A percentile compares a stretch with the other conserved stretches of the same genome.
These are phyloP conservation scores for Agrocybe chaxingu DNA, from an alignment of 768 basidiomycete species.

Conservation along the genomic window DNA sequence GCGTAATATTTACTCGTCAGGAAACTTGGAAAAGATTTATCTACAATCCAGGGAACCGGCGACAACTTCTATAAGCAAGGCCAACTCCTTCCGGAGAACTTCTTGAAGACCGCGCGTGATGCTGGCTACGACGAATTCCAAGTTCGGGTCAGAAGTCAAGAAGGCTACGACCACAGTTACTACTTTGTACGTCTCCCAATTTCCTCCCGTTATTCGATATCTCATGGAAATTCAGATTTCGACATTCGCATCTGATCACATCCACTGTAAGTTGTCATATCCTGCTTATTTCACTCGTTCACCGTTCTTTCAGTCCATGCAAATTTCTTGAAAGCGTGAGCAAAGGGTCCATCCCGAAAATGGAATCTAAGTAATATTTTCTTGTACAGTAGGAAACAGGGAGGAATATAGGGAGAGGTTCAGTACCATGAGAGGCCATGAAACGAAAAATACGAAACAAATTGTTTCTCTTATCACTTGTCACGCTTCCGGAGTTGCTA, in stretches of 20 bases:
- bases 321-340: constrained; percentile 75
- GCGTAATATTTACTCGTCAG: constrained; percentile 19
- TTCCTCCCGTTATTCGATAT: not conserved
- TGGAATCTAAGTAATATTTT: not conserved
- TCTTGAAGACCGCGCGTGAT: constrained; percentile 73
- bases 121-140: constrained; percentile 70
- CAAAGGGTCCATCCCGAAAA: not conserved
- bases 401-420: no score
- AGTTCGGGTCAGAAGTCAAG: constrained; percentile 76
- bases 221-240: constrained; percentile 57
- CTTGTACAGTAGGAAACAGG: not conserved
- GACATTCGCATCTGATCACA: constrained; percentile 85
- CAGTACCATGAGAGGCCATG: no score
- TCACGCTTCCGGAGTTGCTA: constrained; percentile 22
- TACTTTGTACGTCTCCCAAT: constrained; percentile 60
- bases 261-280: constrained; percentile 64
- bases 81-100: constrained; percentile 89
- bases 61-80: constrained; percentile 84
- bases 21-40: not conserved
- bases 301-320: constrained; percentile 66
- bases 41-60: constrained; percentile 54
- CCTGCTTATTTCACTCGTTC: constrained; percentile 1
- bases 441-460: no score
- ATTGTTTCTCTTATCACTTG: no score
- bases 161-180: constrained; percentile 87